Evolutionary conservation across 2,329 filamentous ascomycete genomes (phyloP).

Genomic region (Lojkania enalia): DNA sequence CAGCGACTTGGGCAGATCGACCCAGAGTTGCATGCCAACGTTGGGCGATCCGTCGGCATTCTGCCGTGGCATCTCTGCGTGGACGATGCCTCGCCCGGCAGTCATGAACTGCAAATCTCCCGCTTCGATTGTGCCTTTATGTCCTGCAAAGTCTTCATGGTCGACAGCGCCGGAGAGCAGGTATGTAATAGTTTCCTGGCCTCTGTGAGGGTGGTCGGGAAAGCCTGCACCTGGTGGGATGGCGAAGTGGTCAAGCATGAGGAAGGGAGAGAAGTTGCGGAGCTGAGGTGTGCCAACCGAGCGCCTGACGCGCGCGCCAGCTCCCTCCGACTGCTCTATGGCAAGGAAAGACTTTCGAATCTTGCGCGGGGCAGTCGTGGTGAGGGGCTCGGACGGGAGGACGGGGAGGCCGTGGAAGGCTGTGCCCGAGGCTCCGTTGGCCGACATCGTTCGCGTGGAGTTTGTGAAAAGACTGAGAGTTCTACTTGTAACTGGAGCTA

Average conservation of each 20-base stretch:
- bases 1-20: conserved; percentile 79
- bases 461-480: conserved; percentile 17
- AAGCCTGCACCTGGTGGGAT: conserved; percentile 82
- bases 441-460: conserved; percentile 35
- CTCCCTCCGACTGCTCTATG: conserved; percentile 83
- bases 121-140: conserved; percentile 77
- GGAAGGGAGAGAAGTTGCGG: conserved; percentile 85
- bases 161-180: conserved; percentile 83
- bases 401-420: conserved; percentile 54
- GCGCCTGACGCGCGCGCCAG: conserved; percentile 81
- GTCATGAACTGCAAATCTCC: conserved; percentile 99
- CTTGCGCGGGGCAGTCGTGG: conserved; percentile 61
- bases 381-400: conserved; percentile 47
- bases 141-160: conserved; percentile 89
- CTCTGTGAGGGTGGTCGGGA: conserved; percentile 81
- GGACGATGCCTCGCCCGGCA: conserved; percentile 86
- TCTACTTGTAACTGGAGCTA: conserved; percentile 27
- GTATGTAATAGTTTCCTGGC: conserved; percentile 90
- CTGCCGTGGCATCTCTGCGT: conserved; percentile 90
- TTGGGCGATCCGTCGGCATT: conserved; percentile 76
- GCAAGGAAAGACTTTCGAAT: conserved; percentile 85
- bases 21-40: conserved; percentile 92
- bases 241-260: conserved; percentile 92
- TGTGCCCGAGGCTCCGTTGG: conserved; percentile 28
- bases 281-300: conserved; percentile 84